Evolutionary conservation across 2,329 filamentous ascomycete species (phyloP).

Genomic region (Ustulina deusta): DNA sequence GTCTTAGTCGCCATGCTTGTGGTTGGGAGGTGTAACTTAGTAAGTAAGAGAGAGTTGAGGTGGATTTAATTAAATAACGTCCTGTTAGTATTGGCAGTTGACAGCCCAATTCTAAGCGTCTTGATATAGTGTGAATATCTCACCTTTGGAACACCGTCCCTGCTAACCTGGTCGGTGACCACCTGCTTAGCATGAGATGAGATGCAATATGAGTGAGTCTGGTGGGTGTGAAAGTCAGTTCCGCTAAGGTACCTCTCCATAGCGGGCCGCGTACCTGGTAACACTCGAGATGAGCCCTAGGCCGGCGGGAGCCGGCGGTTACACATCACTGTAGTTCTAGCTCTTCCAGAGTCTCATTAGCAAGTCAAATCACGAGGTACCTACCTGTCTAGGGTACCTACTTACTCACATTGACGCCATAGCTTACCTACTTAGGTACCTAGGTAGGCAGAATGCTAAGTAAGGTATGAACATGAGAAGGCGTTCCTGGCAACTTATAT

Average conservation of each 20-base stretch:
- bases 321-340: slow-evolving; percentile 2
- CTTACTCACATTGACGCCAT: too few relatives aligned
- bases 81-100: not conserved
- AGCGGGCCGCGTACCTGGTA: slow-evolving; percentile 39
- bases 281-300: slow-evolving; percentile 31
- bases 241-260: slow-evolving; percentile 39
- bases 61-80: not conserved
- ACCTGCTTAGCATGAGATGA: not conserved
- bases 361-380: too few relatives aligned
- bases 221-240: slow-evolving; percentile 7
- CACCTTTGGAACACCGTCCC: not conserved
- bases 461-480: too few relatives aligned
- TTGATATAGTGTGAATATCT: not conserved
- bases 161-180: not conserved
- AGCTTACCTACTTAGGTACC: not conserved
- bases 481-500: too few relatives aligned
- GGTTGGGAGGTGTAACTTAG: not conserved
- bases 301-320: slow-evolving; percentile 25
- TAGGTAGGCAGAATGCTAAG: not conserved
- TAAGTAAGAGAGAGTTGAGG: not conserved
- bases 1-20: slow-evolving; percentile 42
- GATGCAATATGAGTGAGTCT: slow-evolving; percentile 3
- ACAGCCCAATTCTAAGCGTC: not conserved
- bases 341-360: not conserved
- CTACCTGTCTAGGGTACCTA: too few relatives aligned